These are phyloP conservation scores for Trichoderma asperelloides DNA, from an alignment of 495 filamentous ascomycete genomes.

Conservation along the genomic window DNA sequence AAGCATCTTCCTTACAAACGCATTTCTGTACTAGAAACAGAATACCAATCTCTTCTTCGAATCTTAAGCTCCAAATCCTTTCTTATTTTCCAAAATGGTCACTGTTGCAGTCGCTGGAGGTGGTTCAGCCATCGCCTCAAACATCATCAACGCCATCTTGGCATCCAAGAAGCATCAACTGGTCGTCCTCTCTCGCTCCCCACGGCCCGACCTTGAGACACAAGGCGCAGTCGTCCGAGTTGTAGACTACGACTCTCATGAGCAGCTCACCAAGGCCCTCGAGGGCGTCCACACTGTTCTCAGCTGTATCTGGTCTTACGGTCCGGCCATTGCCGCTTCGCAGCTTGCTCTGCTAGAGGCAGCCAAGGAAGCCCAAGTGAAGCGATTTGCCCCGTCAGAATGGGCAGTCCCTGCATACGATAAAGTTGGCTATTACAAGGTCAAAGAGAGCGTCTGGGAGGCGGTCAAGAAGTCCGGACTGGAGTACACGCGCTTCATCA, in stretches of 20 bases:
- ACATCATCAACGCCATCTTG: not conserved
- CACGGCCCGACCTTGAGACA: not conserved
- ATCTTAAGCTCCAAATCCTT: not conserved
- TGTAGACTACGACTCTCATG: not conserved
- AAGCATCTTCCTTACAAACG: too few relatives aligned
- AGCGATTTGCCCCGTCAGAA: not conserved
- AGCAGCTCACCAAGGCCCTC: not conserved
- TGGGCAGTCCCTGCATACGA: not conserved
- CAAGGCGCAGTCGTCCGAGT: not conserved
- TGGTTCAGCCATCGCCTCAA: not conserved
- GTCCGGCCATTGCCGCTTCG: not conserved
- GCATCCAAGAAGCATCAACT: not conserved
- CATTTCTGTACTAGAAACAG: not conserved
- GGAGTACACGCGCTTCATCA: slow-evolving; percentile 4
- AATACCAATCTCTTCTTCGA: not conserved
- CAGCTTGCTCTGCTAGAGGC: not conserved
- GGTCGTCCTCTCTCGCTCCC: not conserved
- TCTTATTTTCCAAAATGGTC: not conserved
- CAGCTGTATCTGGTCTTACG: not conserved
- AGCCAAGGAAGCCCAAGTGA: not conserved
- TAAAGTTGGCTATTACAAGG: not conserved
- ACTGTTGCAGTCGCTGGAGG: not conserved
- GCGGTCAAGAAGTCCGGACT: not conserved
- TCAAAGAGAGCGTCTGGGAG: not conserved
- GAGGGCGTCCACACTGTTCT: not conserved